These are phyloP conservation scores for Olyra latifolia DNA, from an alignment of 176 grass and related monocot species.

Conservation along the genomic window DNA sequence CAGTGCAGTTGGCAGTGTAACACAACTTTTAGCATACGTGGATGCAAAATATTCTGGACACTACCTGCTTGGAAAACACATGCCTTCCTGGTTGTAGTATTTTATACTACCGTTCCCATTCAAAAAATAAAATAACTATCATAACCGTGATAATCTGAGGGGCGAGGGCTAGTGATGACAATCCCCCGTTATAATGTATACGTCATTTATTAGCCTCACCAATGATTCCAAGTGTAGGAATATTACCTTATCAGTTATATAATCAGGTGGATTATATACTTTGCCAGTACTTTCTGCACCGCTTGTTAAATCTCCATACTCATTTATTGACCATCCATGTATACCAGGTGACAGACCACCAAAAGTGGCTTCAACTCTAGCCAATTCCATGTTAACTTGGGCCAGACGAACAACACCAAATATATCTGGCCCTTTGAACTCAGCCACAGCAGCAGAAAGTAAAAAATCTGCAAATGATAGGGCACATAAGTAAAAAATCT, in stretches of 20 bases:
- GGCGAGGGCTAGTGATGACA: neutral
- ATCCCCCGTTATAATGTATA: neutral
- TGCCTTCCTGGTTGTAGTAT: neutral
- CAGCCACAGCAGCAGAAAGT: slow-evolving; percentile 84
- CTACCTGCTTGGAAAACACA: neutral
- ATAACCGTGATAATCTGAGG: too few relatives aligned
- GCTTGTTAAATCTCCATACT: slow-evolving; percentile 90
- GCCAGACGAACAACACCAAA: slow-evolving; percentile 88
- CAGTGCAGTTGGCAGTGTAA: too few relatives aligned
- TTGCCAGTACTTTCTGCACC: slow-evolving; percentile 84
- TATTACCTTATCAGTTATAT: slow-evolving; percentile 59
- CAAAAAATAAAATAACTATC: too few relatives aligned
- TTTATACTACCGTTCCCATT: neutral
- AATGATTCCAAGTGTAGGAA: slow-evolving; percentile 7
- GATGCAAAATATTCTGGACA: neutral
- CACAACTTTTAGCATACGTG: neutral
- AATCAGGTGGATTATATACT: slow-evolving; percentile 60
- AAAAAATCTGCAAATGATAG: slow-evolving; percentile 60
- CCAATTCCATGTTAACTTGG: slow-evolving; percentile 92
- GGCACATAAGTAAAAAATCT: slow-evolving; percentile 43
- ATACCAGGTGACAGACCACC: slow-evolving; percentile 89
- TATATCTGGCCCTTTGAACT: slow-evolving; percentile 87
- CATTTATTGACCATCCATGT: slow-evolving; percentile 97
- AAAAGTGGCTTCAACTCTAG: slow-evolving; percentile 90
- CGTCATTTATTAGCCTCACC: neutral